These are phyloP conservation scores for Tritrichomonas musculus DNA, from an alignment of 208 protist species.

Conservation along the genomic window DNA sequence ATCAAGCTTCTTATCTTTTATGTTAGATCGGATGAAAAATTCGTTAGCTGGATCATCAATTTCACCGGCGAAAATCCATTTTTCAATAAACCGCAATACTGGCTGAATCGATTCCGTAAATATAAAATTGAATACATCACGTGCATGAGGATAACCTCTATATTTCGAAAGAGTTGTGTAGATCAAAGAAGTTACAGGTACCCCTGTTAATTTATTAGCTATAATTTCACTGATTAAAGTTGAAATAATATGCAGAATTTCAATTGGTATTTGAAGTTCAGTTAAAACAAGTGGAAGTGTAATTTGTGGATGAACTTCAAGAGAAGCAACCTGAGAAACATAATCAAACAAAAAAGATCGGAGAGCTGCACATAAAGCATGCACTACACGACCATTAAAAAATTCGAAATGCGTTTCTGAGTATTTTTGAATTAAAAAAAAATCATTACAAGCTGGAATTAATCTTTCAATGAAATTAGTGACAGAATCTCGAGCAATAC, in stretches of 20 bases:
- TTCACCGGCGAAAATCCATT: constrained; percentile 25
- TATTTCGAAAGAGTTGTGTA: neutral
- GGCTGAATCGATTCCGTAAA: constrained; percentile 17
- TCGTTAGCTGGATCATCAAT: constrained; percentile 15
- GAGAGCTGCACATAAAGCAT: neutral
- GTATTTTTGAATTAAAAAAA: neutral
- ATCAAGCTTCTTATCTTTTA: neutral
- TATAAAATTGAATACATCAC: neutral
- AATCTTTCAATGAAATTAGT: neutral
- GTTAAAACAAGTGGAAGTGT: neutral
- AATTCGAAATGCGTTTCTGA: neutral
- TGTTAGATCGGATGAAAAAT: neutral
- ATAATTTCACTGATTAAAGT: neutral
- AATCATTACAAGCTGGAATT: neutral
- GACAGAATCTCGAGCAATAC: neutral
- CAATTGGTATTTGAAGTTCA: neutral
- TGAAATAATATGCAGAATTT: neutral
- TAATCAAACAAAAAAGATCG: neutral
- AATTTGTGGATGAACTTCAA: neutral
- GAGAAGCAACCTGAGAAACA: neutral
- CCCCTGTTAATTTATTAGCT: neutral
- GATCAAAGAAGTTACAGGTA: neutral
- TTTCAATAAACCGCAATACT: neutral
- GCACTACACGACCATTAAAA: neutral
- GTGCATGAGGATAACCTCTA: neutral